These are phyloP conservation scores for Mycocentrospora acerina DNA, from an alignment of 2,329 filamentous ascomycete species.

Conservation along the genomic window DNA sequence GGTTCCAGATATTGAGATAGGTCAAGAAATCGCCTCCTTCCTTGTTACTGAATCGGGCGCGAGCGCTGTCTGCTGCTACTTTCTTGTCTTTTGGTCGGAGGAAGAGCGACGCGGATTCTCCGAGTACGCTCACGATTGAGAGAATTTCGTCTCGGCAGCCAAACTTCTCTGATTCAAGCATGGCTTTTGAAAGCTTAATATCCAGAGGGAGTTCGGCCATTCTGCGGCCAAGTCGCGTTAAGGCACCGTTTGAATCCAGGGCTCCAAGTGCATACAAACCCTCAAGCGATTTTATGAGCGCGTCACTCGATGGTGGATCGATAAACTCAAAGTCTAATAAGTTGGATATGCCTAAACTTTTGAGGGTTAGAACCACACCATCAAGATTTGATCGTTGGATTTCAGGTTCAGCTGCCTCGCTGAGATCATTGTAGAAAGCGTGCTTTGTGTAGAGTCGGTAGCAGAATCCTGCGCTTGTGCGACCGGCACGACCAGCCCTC, in stretches of 20 bases:
- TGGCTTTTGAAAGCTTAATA: constrained; percentile 84
- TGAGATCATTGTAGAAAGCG: constrained; percentile 92
- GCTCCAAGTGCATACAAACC: constrained; percentile 89
- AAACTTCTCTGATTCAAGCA: constrained; percentile 84
- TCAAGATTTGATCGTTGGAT: constrained; percentile 90
- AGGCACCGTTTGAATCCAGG: constrained; percentile 81
- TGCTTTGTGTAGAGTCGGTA: constrained; percentile 93
- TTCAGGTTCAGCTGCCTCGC: constrained; percentile 88
- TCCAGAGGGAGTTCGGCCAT: constrained; percentile 96
- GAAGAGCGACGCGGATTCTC: constrained; percentile 85
- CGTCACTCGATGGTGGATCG: constrained; percentile 87
- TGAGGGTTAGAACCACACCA: constrained; percentile 79
- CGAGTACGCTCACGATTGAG: constrained; percentile 90
- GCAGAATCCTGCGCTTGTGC: constrained; percentile 88
- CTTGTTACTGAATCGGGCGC: constrained; percentile 83
- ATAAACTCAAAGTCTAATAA: constrained; percentile 94
- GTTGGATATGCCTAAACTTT: constrained; percentile 88
- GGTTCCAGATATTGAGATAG: constrained; percentile 89
- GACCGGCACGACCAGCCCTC: constrained; percentile 85
- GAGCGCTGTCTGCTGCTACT: constrained; percentile 88
- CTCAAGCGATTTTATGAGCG: constrained; percentile 84
- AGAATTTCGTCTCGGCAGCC: constrained; percentile 93
- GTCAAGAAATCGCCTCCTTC: constrained; percentile 90
- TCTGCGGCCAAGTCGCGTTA: constrained; percentile 88
- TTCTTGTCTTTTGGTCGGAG: constrained; percentile 97